Base-by-base conservation (phyloP, 352 stramenopile genomes). In the Phytophthora fragariae region DNA sequence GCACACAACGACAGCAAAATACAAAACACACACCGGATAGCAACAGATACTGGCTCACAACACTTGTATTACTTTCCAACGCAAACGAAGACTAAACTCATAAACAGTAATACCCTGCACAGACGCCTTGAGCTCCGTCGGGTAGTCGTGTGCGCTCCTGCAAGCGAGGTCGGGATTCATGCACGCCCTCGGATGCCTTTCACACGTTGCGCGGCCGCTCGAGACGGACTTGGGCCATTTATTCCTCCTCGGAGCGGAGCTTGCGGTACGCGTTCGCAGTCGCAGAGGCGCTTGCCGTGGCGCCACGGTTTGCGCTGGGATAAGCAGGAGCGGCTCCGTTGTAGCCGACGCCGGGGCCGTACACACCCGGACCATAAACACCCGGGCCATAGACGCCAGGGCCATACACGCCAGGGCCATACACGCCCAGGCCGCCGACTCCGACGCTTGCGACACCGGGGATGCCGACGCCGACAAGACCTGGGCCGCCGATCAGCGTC, bases 401-500 rank as follows among this genome's bases (percentile, higher is more conserved):
- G 5, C 9, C 35, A 14, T 46, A 17, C 27, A 44, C 57, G 37
- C 41, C 41, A 6, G 56, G 27, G 15, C 59, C 59, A 6, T 57
- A n/a, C 9, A 29, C 49, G 19, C 44, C 44, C 6, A 19, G 19
- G 5, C n/a, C 49, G n/a, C 47, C 47, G 2, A 54, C 47, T 11
- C 44, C 15, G n/a, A 50, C 44, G 1, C 14, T 17, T 14, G 19
- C 49, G 31, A 55, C 49, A 55, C 49, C 49, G 4, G 49, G 49
- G 6, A 55, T n/a, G 49, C 49, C 46, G 1, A 65, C 58, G 44
- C 58, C 58, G 6, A 65, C 58, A 17, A 29, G 27, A 12, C 39
- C 39, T 39, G 52, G 37, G 24, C 57, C 57, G 11, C 14, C 44
- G 44, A n/a, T 14, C 14, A 50, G 11, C 35, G 49, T 52, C 14